Evolutionary conservation across 2,329 filamentous ascomycete genomes (phyloP).

Genomic region (Colletotrichum echinochloae): DNA sequence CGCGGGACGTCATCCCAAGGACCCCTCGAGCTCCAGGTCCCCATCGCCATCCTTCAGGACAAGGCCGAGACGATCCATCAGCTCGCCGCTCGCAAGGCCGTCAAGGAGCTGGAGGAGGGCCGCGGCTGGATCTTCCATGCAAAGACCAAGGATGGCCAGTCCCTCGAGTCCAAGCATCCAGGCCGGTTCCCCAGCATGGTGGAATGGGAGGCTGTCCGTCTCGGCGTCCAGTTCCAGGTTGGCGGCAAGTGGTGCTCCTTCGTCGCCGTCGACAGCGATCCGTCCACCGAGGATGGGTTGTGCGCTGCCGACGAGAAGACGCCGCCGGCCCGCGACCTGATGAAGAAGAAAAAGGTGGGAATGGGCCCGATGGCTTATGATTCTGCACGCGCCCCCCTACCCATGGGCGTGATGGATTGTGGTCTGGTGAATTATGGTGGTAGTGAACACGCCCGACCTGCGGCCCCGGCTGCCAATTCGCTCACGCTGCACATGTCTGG

Average conservation of each 20-base stretch:
- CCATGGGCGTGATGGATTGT: too few species aligned
- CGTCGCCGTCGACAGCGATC: constrained; percentile 65
- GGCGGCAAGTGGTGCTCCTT: constrained; percentile 79
- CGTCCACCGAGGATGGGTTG: not conserved
- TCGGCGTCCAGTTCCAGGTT: constrained; percentile 76
- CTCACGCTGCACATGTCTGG: too few species aligned
- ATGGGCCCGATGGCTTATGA: not conserved
- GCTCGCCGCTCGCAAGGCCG: constrained; percentile 75
- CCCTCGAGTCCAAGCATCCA: constrained; percentile 60
- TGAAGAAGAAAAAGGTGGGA: not conserved
- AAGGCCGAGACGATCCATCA: constrained; percentile 73
- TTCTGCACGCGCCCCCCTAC: too few species aligned
- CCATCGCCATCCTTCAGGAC: constrained; percentile 62
- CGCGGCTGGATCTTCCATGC: constrained; percentile 72
- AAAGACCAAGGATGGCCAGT: constrained; percentile 59
- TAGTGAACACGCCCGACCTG: too few species aligned
- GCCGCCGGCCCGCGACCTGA: rapidly evolving
- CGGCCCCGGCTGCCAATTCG: too few species aligned
- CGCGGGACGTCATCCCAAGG: constrained; percentile 68
- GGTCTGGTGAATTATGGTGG: too few species aligned
- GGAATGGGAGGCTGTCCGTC: constrained; percentile 72
- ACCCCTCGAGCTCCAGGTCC: constrained; percentile 73
- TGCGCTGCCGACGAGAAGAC: not conserved
- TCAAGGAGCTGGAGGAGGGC: constrained; percentile 77
- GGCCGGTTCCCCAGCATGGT: constrained; percentile 70